These are phyloP conservation scores for Trichocladium antarcticum DNA, from an alignment of 495 filamentous ascomycete species.

Conservation along the genomic window DNA sequence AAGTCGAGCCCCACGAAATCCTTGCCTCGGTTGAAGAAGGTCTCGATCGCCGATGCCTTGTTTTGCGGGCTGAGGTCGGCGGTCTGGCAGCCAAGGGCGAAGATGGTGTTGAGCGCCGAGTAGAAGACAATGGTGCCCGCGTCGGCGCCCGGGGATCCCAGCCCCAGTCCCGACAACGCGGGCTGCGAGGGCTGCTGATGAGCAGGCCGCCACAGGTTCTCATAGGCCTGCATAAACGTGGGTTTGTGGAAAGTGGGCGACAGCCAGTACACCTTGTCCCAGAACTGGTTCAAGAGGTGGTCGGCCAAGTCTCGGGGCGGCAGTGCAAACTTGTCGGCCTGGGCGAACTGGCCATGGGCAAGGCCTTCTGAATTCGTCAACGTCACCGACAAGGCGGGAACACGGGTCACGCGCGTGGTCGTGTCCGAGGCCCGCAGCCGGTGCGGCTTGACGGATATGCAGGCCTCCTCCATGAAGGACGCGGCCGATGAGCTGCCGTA, in stretches of 20 bases:
- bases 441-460: slow-evolving; percentile 21
- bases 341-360: not conserved
- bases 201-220: slow-evolving; percentile 31
- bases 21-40: slow-evolving; percentile 39
- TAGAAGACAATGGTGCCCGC: slow-evolving; percentile 35
- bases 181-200: slow-evolving; percentile 13
- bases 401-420: not conserved
- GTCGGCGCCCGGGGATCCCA: slow-evolving; percentile 33
- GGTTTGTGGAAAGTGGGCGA: slow-evolving; percentile 40
- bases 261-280: slow-evolving; percentile 32
- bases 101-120: slow-evolving; percentile 36
- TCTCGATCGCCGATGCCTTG: slow-evolving; percentile 28
- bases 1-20: slow-evolving; percentile 36
- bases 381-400: not conserved
- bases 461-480: slow-evolving; percentile 33
- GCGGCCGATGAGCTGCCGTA: slow-evolving; percentile 37
- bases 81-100: slow-evolving; percentile 38
- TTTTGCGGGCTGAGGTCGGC: slow-evolving; percentile 30
- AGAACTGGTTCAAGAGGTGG: slow-evolving; percentile 34
- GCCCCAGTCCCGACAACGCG: slow-evolving; percentile 22
- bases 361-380: not conserved
- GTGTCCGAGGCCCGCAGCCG: not conserved
- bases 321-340: slow-evolving; percentile 17
- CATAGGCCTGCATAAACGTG: slow-evolving; percentile 34
- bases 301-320: slow-evolving; percentile 38